Base-by-base conservation (phyloP, 768 basidiomycete species). In the Boletus coccyginus region DNA sequence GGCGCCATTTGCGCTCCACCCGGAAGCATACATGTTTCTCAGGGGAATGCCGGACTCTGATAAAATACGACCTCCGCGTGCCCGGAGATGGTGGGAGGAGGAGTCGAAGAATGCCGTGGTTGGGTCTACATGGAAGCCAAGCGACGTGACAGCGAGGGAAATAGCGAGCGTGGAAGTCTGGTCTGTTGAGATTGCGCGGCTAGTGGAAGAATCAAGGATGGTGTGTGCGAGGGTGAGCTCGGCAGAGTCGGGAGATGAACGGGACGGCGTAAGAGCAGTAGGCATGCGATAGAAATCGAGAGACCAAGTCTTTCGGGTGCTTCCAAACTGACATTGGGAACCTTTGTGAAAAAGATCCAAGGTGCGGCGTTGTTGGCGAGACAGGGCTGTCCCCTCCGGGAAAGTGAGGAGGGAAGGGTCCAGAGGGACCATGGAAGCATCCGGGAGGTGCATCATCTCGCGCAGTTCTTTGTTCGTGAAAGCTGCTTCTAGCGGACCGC, bases 401-500 rank as follows among this genome's bases (percentile, higher is more conserved):
- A 73, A 61, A 1, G 63, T 59, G 46, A 87, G 74, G 16, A 84
- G 66, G 16, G 70, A 66, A 1, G 77, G 73, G 4, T 78, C 73
- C 11, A 92, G 72, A 8, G 88, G 89, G 27, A 78, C 71, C 80
- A 95, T 86, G 27, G 83, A 76, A 0, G 85, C 85, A 46, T 86
- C 82, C 0, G 82, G 79, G 33, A 92, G 68, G 14, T 64, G 66
- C 61, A 83, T 81, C 77, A 98, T 81, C 73, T 98, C 96, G 24
- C 96, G 78, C 5, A 97, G 78, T 71, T 99, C 96, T 70, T 98
- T 98, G 35, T 88, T 85, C 5, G 94, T 94, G 66, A 94, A 96
- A 0, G 92, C 87, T 2, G 90, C 93, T 67, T 98, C 88, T 8
- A 87, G 79, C 0, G 93, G 93, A 0, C 96, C 95, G 13, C 96